A percentile compares a stretch with the other conserved stretches of the same genome.
These are phyloP conservation scores for Saccharomycopsis fermentans DNA, from an alignment of 805 yeast genomes.

Conservation along the genomic window DNA sequence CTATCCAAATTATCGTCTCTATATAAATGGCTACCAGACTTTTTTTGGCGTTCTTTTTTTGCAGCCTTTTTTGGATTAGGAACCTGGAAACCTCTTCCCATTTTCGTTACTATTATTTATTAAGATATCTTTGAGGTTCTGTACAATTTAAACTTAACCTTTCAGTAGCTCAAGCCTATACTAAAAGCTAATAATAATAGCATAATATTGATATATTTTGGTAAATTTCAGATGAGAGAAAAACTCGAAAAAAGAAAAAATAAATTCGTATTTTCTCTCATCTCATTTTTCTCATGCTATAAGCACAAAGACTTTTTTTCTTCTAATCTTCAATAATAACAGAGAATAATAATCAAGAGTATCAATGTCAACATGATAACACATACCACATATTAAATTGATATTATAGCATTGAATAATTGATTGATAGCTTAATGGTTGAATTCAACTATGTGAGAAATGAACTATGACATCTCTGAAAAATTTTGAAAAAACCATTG, in stretches of 20 bases:
- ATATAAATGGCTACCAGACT: slow-evolving; percentile 14
- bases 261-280: neutral
- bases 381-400: no score
- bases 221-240: neutral
- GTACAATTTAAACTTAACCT: neutral
- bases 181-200: neutral
- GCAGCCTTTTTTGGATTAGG: slow-evolving; percentile 14
- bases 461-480: neutral
- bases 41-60: neutral
- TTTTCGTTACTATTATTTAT: no score
- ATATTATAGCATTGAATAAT: no score
- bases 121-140: neutral
- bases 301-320: neutral
- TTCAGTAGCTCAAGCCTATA: neutral
- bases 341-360: neutral
- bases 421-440: neutral
- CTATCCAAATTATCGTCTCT: slow-evolving; percentile 24
- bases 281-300: neutral
- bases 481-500: neutral
- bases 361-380: no score
- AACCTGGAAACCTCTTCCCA: slow-evolving; percentile 17
- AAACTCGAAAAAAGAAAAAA: neutral
- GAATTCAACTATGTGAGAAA: neutral
- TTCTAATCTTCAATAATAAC: neutral
- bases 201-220: neutral